These are phyloP conservation scores for Gonapodya sp. DNA, from an alignment of 192 early-diverging fungal genomes.

Conservation along the genomic window DNA sequence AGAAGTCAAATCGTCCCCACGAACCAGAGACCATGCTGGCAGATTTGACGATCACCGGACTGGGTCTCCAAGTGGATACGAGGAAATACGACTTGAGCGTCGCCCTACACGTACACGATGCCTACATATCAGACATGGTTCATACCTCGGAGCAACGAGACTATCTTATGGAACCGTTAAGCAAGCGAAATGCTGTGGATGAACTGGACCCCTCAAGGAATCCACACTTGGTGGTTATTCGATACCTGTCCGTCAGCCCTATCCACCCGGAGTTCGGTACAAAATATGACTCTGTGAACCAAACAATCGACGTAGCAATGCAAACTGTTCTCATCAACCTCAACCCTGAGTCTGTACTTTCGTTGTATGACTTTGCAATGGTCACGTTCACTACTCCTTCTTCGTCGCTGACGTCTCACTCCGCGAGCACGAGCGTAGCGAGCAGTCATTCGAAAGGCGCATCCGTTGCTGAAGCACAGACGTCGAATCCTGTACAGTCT, in stretches of 20 bases:
- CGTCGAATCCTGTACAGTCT: background rate
- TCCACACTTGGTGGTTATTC: conserved; percentile 51
- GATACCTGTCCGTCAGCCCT: conserved; percentile 62
- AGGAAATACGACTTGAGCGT: conserved; percentile 68
- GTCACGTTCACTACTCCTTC: conserved; percentile 6
- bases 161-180: conserved; percentile 34
- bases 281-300: conserved; percentile 68
- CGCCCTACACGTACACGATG: conserved; percentile 62
- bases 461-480: background rate
- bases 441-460: too few species aligned
- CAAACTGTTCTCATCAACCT: conserved; percentile 19
- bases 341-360: background rate
- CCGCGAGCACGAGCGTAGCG: background rate
- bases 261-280: conserved; percentile 55
- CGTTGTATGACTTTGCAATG: background rate
- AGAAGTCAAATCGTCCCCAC: conserved; percentile 36
- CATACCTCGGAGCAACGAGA: conserved; percentile 34
- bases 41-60: conserved; percentile 57
- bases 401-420: background rate
- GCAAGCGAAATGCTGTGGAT: background rate
- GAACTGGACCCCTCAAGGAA: background rate
- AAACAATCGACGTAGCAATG: conserved; percentile 72
- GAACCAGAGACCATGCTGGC: conserved; percentile 43
- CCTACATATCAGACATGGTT: conserved; percentile 50
- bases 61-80: conserved; percentile 58